Base-by-base conservation (phyloP, 2,329 filamentous ascomycete genomes). In the Aureobasidium sp. region DNA sequence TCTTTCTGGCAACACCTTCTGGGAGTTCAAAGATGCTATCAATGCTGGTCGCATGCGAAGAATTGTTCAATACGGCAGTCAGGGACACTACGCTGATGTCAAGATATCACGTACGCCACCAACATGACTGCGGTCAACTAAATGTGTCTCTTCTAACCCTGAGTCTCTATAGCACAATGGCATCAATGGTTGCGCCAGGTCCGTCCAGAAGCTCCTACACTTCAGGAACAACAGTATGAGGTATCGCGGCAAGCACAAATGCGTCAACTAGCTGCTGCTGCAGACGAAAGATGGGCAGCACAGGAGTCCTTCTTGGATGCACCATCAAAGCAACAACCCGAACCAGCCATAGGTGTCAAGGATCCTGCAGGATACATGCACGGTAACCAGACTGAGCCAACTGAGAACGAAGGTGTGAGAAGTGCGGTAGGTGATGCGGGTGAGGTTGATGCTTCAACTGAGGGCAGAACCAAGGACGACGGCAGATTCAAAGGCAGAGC, bases 131-230 rank as follows among this genome's bases (percentile, higher is more conserved):
- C 56, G 47, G 37, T 39, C 56, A 14, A 37, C n/a, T 27, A 52
- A 19, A 12, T 15, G 27, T 39, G 14, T 17, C 27, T 17, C n/a
- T 45, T 60, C 63, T 63, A 14, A 65, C 40, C 22, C n/a, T 4
- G 22, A 42, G 24, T 3, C 33, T 29, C 17, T n/a, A 19, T 70
- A 84, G 81, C 84, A 58, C 82, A 84, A 79, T 87, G 85, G 85
- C 82, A 85, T 68, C 85, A 87, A 74, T 87, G 85, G 85, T 81
- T 87, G 29, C 82, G 85, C 67, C 79, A 86, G 66, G 83, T 84
- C 11, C 82, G 85, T 48, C 67, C 74, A 57, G 75, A 81, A 17
- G 75, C 85, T 2, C 85, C 85, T 0, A 77, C 78, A 1, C 70
- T 87, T 54, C 69, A 79, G 66, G 85, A 87, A 71, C 85, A 86